Base-by-base conservation (phyloP, 2,329 filamentous ascomycete genomes). In the Neofusicoccum ribis region DNA sequence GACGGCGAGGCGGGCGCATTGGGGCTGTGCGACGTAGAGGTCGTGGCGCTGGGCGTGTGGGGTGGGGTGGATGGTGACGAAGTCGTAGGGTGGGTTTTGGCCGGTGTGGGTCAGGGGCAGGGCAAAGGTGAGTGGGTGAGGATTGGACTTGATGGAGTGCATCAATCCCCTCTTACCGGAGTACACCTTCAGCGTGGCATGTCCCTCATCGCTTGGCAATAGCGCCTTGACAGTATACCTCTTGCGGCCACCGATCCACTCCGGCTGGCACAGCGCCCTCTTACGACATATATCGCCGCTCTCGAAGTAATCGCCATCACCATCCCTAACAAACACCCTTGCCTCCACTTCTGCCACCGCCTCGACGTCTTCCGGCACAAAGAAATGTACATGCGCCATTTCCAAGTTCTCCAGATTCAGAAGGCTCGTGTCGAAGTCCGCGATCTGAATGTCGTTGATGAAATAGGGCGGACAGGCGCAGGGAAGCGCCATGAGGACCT, bases 1-100 rank as follows among this genome's bases (percentile, higher is more conserved):
- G 64, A 96, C 84, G 1, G 92, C 93, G 34, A 99, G 83, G 31
- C 89, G 88, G 69, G 90, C 86, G 76, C 95, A 99, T 77, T 99
- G 96, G 1, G 96, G 95, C 74, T 98, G 95, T 50, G 93, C 91
- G 68, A 99, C 91, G 77, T 99, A 99, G 66, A 99, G 89, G 75
- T 99, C 95, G 77, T 99, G 93, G 47, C 94, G 88, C 74, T 97
- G 93, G n/a, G 95, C 95, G 76, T 99, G 95, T 8, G 95, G 95
- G 2, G 95, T 99, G 7, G 96, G 96, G 76, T 99, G 95, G 4
- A 95, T 88, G 44, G 90, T 90, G 51, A 97, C 85, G 77, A 98
- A 99, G 66, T 97, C 92, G 77, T 97, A 99, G 0, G 91, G 87
- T 3, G 95, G 95, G 74, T 99, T 99, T 71, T 94, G 91, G 66